These are phyloP conservation scores for Rhizoclosmatium globosum DNA, from an alignment of 192 early-diverging fungal species.

Conservation along the genomic window DNA sequence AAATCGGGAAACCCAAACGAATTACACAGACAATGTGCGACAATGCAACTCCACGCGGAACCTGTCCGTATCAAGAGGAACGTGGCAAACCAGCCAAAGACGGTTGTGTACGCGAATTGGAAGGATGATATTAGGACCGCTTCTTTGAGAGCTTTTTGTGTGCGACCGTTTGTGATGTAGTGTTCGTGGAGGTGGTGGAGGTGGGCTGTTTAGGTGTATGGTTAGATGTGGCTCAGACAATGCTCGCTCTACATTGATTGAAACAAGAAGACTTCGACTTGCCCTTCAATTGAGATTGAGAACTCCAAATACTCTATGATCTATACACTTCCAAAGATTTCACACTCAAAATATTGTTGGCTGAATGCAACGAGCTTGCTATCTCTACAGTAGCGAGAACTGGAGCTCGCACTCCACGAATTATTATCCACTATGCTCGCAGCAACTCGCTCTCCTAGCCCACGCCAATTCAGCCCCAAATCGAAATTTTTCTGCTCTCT, in stretches of 20 bases:
- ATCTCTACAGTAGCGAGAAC: background rate
- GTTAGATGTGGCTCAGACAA: too few species aligned
- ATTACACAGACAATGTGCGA: slow-evolving; percentile 79
- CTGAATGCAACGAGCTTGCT: background rate
- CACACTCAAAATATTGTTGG: background rate
- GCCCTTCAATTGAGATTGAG: too few species aligned
- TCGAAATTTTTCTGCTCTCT: too few species aligned
- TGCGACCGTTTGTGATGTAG: slow-evolving; percentile 54
- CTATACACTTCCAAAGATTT: too few species aligned
- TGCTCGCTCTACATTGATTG: too few species aligned
- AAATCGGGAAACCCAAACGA: slow-evolving; percentile 79
- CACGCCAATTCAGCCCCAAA: too few species aligned
- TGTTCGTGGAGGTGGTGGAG: slow-evolving; percentile 73
- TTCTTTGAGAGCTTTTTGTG: slow-evolving; percentile 42
- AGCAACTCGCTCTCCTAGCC: too few species aligned
- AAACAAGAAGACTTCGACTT: background rate
- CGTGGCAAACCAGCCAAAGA: slow-evolving; percentile 84
- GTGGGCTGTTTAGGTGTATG: slow-evolving; percentile 57
- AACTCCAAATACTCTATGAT: too few species aligned
- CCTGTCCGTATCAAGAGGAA: slow-evolving; percentile 71
- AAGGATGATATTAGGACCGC: slow-evolving; percentile 52
- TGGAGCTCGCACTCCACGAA: too few species aligned
- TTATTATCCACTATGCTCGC: too few species aligned
- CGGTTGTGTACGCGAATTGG: slow-evolving; percentile 76
- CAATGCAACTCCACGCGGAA: slow-evolving; percentile 55